A percentile compares a stretch with the other conserved stretches of the same genome.
These are phyloP conservation scores for Alisma plantagoaquatica DNA, from an alignment of 106 monocot species.

Conservation along the genomic window DNA sequence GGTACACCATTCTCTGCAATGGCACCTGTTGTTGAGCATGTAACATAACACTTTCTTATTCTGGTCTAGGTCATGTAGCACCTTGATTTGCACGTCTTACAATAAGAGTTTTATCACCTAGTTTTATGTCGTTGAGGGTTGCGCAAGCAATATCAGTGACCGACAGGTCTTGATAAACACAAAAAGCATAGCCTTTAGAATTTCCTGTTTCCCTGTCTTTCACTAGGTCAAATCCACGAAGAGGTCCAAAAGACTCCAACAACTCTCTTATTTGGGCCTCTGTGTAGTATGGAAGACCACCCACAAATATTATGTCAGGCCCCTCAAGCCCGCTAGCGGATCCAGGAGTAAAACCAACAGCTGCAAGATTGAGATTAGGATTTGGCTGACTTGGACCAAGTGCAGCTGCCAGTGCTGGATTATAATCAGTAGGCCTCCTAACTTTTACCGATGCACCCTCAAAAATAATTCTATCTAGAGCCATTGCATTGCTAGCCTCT, in stretches of 20 bases:
- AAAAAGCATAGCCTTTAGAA: conserved; percentile 46
- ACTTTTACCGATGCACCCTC: conserved; percentile 72
- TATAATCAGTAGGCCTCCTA: conserved; percentile 74
- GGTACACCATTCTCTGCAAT: too few species aligned
- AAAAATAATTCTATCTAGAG: background rate
- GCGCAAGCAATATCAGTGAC: conserved; percentile 95
- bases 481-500: too few species aligned
- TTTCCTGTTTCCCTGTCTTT: too few species aligned
- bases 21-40: conserved; percentile 84
- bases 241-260: conserved; percentile 49
- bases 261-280: conserved; percentile 50
- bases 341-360: conserved; percentile 35
- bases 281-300: conserved; percentile 48
- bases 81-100: conserved; percentile 88
- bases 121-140: conserved; percentile 88
- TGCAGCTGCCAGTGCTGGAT: conserved; percentile 40
- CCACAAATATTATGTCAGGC: conserved; percentile 37
- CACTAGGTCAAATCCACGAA: conserved; percentile 86
- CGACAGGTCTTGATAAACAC: conserved; percentile 66
- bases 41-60: conserved; percentile 63
- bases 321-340: conserved; percentile 46
- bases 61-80: conserved; percentile 51
- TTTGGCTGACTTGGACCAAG: conserved; percentile 39
- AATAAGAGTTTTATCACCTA: conserved; percentile 92
- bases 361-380: conserved; percentile 37